Percentiles rank a stretch among this genome's conserved stretches.
Conservation (phyloP, 2,329 filamentous ascomycete genomes). For the Apiospora sp. region DNA sequence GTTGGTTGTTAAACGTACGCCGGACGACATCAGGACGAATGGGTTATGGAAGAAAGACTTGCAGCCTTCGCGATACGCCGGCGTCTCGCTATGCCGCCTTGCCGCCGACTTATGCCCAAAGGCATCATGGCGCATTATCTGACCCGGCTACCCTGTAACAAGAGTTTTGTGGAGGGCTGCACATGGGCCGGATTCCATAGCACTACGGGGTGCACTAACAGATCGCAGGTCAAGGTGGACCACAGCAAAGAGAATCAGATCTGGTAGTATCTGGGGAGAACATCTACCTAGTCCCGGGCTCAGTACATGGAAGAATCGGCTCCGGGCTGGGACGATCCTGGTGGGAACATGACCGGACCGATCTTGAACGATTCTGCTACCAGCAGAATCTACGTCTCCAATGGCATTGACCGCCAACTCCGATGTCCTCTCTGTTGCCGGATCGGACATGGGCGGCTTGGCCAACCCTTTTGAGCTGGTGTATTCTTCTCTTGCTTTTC, state of each 20-base stretch:
- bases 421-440: constrained; percentile 62
- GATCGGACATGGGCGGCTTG: constrained; percentile 59
- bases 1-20: too few relatives aligned
- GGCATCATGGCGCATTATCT: too few relatives aligned
- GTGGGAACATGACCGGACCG: too few relatives aligned
- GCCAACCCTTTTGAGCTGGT: constrained; percentile 66
- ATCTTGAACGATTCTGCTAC: too few relatives aligned
- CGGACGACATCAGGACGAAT: too few relatives aligned
- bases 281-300: constrained; percentile 87
- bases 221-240: constrained; percentile 73
- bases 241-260: constrained; percentile 76
- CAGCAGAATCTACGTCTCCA: too few relatives aligned
- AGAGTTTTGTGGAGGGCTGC: constrained; percentile 72
- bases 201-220: constrained; percentile 63
- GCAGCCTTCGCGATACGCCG: too few relatives aligned
- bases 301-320: constrained; percentile 95
- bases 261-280: constrained; percentile 88
- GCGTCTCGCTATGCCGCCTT: too few relatives aligned
- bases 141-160: too few relatives aligned
- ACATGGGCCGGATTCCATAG: constrained; percentile 84
- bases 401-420: constrained; percentile 63
- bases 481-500: neutral
- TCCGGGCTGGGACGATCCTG: too few relatives aligned
- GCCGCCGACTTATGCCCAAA: too few relatives aligned
- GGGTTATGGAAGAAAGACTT: too few relatives aligned